These are phyloP conservation scores for Juglanconis juglandina DNA, from an alignment of 2,329 filamentous ascomycete species.

Conservation along the genomic window DNA sequence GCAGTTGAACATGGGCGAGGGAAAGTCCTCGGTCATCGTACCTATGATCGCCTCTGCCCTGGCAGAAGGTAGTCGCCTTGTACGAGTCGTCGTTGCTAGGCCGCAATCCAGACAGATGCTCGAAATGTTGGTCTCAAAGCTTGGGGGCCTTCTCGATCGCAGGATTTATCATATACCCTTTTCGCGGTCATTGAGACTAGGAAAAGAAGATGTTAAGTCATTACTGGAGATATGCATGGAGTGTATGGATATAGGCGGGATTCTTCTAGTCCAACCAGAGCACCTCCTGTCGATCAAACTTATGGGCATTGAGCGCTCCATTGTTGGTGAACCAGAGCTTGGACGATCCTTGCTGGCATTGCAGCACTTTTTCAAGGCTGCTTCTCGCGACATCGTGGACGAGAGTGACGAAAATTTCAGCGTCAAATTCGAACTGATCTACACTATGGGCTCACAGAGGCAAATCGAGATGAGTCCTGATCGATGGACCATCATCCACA, in stretches of 20 bases:
- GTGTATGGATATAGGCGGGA: conserved; percentile 47
- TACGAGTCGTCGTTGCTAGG: conserved; percentile 59
- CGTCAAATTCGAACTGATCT: conserved; percentile 59
- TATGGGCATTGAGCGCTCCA: conserved; percentile 51
- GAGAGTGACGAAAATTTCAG: conserved; percentile 65
- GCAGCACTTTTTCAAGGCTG: conserved; percentile 41
- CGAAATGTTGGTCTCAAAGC: conserved; percentile 49
- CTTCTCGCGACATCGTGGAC: conserved; percentile 56
- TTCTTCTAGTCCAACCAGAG: conserved; percentile 62
- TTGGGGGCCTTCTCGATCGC: conserved; percentile 54
- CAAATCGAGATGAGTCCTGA: conserved; percentile 49
- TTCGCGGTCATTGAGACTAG: conserved; percentile 44
- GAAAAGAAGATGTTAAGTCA: conserved; percentile 22
- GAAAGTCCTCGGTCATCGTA: conserved; percentile 67
- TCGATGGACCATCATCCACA: conserved; percentile 55
- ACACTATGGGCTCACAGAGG: conserved; percentile 55
- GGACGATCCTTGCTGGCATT: conserved; percentile 36
- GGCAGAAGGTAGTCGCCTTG: conserved; percentile 47
- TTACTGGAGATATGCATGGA: conserved; percentile 39
- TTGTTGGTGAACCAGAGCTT: conserved; percentile 27
- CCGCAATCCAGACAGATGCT: conserved; percentile 60
- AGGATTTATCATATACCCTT: conserved; percentile 58
- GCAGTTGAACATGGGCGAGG: conserved; percentile 71
- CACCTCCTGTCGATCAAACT: conserved; percentile 62
- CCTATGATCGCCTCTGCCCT: conserved; percentile 57